These are phyloP conservation scores for Lepiota venenata DNA, from an alignment of 768 basidiomycete genomes.

Conservation along the genomic window DNA sequence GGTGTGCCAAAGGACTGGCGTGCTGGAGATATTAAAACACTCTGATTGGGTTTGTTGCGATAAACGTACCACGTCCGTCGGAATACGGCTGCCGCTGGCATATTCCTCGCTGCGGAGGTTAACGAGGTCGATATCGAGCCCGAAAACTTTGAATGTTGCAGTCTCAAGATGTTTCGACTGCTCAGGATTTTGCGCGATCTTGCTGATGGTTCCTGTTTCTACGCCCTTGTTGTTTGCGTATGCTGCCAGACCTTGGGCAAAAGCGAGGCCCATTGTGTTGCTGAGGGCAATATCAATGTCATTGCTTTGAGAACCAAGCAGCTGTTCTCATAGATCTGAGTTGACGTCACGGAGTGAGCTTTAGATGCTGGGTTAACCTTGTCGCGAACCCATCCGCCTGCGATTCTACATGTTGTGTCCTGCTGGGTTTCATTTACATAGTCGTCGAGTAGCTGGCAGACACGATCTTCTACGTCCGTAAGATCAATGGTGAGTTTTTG, in stretches of 20 bases:
- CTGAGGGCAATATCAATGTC: constrained; percentile 93
- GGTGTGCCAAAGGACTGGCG: constrained; percentile 88
- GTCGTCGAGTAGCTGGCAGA: constrained; percentile 79
- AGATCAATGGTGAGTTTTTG: constrained; percentile 45
- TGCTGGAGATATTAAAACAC: neutral
- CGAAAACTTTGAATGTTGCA: constrained; percentile 78
- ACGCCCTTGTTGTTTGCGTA: constrained; percentile 54
- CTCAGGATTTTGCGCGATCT: constrained; percentile 91
- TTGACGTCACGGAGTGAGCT: neutral
- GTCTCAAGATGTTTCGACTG: constrained; percentile 99
- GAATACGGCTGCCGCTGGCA: constrained; percentile 83
- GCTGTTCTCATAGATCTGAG: constrained; percentile 36
- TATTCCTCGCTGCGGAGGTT: constrained; percentile 94
- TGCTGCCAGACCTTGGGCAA: constrained; percentile 74
- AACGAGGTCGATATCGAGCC: constrained; percentile 87
- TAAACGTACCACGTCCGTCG: constrained; percentile 71
- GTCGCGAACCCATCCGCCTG: constrained; percentile 98
- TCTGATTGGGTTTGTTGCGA: neutral
- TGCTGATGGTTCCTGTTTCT: constrained; percentile 60
- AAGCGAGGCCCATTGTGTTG: constrained; percentile 86
- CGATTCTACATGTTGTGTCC: constrained; percentile 79
- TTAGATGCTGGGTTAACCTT: constrained; percentile 56
- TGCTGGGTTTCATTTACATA: constrained; percentile 58
- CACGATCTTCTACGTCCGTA: constrained; percentile 60
- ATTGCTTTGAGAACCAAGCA: constrained; percentile 77